Evolutionary conservation across 306 rosid genomes (phyloP).

Genomic region (Mimosa bimucronata): DNA sequence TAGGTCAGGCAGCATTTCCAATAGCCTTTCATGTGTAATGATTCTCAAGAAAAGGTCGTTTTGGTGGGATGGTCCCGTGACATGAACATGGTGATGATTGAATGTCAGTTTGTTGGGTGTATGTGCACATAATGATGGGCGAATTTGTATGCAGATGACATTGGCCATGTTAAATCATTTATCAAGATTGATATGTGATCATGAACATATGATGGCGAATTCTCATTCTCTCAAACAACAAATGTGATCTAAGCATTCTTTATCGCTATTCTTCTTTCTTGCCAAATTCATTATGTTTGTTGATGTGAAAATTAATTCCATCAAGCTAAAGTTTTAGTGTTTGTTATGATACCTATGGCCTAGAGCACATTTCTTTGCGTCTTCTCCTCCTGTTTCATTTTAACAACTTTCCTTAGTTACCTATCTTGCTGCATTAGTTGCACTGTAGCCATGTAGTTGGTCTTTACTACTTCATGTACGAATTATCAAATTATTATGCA

Average conservation of each 20-base stretch:
- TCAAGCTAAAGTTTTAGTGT: constrained; percentile 24
- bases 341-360: constrained; percentile 20
- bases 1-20: constrained; percentile 22
- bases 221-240: constrained; percentile 2
- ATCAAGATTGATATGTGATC: constrained; percentile 19
- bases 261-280: constrained; percentile 20
- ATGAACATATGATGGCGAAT: constrained; percentile 31
- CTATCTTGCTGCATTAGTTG: constrained; percentile 22
- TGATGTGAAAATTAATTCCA: constrained; percentile 18
- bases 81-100: constrained; percentile 5
- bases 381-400: constrained; percentile 21
- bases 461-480: not conserved
- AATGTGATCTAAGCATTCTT: constrained; percentile 1
- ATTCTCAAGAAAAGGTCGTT: constrained; percentile 13
- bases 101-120: constrained; percentile 35
- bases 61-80: constrained; percentile 11
- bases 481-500: constrained; percentile 12
- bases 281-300: constrained; percentile 4
- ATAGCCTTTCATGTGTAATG: constrained; percentile 1
- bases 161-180: constrained; percentile 1
- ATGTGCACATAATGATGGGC: constrained; percentile 23
- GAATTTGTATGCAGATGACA: constrained; percentile 1
- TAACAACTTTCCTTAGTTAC: constrained; percentile 12
- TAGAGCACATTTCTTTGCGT: constrained; percentile 23
- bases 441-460: not conserved